Base-by-base conservation (phyloP, 1,284 basidiomycete species). In the Cryptococcus sp. region DNA sequence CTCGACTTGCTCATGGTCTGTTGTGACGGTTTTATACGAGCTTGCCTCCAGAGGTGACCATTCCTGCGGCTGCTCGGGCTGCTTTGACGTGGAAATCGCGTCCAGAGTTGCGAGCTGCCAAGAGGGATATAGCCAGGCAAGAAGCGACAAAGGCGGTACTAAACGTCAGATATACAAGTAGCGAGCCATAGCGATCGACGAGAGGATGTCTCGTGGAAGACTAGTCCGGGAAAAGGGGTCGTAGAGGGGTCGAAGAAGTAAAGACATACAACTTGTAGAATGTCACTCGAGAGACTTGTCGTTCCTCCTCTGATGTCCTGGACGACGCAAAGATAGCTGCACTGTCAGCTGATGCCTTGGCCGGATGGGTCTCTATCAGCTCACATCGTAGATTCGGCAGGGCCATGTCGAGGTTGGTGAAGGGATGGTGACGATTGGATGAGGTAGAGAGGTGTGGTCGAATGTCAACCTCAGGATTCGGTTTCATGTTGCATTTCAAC, bases 281-380 rank as follows among this genome's bases (percentile, higher is more conserved):
- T 4, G 72, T 73, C 24, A 63, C 56, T 32, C 72, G 56, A 23
- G 71, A 73, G 11, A 73, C 57, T 43, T 71, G 66, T 16, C 65
- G 51, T 48, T 74, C 72, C 50, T 74, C 71, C 42, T 73, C 71
- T 11, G 71, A 69, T 5, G 71, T 72, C 18, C 72, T 59, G 12
- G 72, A 71, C 3, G 71, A 73, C 9, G 72, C 72, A 47, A 74
- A 74, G 54, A 74, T 74, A 19, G 70, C 72, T 74, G 41, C 26
- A 18, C 22, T 6, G 5, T 23, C 25, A 50, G 21, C 21, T 22
- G 21, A n/a, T 39, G 21, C 21, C 2, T 5, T 2, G 25, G 23
- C 3, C 31, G 22, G 18, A 37, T 39, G 19, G 14, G 33, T 25
- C 16, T 31, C n/a, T 18, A 2, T 24, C 19, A 18, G 54, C 68